A percentile compares a stretch with the other conserved stretches of the same genome.
These are phyloP conservation scores for Heliocybe sulcata DNA, from an alignment of 1,284 basidiomycete genomes.

Conservation along the genomic window DNA sequence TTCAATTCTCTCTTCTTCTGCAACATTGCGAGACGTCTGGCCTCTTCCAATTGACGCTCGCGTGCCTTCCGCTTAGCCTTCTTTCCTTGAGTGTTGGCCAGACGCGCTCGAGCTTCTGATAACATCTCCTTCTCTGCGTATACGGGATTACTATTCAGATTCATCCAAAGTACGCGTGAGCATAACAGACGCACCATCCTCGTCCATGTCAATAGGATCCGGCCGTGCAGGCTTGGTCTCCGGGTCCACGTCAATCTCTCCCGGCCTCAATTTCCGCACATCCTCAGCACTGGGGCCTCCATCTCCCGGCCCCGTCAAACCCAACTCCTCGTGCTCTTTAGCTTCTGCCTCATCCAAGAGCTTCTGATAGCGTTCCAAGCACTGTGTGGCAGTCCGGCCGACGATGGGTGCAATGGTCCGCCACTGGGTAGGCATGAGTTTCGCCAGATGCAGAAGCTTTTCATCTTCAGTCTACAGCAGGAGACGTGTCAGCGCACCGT, in stretches of 20 bases:
- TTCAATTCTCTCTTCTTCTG: conserved; percentile 99
- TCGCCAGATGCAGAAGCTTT: conserved; percentile 95
- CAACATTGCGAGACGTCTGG: conserved; percentile 86
- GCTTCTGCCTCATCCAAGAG: conserved; percentile 95
- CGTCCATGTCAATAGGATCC: conserved; percentile 99
- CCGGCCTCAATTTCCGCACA: conserved; percentile 82
- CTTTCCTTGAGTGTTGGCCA: conserved; percentile 99
- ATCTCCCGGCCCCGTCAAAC: conserved; percentile 77
- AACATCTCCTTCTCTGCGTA: conserved; percentile 96
- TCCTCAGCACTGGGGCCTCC: conserved; percentile 89
- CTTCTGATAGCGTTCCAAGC: conserved; percentile 97
- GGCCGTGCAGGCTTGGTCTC: conserved; percentile 97
- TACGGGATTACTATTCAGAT: conserved; percentile 3
- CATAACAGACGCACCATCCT: conserved; percentile 65
- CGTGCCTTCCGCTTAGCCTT: conserved; percentile 99
- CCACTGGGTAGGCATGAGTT: conserved; percentile 99
- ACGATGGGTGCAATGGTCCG: conserved; percentile 98
- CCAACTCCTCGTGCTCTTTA: conserved; percentile 90
- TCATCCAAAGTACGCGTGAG: not conserved
- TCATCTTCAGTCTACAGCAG: conserved; percentile 83
- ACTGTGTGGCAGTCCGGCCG: conserved; percentile 97
- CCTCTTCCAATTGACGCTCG: conserved; percentile 95
- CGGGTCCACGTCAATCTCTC: conserved; percentile 98
- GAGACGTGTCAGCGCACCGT: not conserved
- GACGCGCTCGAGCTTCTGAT: conserved; percentile 94